phyloP scores from a whole-genome alignment of 2,329 filamentous ascomycete genomes.

The Ustulina deusta region DNA sequence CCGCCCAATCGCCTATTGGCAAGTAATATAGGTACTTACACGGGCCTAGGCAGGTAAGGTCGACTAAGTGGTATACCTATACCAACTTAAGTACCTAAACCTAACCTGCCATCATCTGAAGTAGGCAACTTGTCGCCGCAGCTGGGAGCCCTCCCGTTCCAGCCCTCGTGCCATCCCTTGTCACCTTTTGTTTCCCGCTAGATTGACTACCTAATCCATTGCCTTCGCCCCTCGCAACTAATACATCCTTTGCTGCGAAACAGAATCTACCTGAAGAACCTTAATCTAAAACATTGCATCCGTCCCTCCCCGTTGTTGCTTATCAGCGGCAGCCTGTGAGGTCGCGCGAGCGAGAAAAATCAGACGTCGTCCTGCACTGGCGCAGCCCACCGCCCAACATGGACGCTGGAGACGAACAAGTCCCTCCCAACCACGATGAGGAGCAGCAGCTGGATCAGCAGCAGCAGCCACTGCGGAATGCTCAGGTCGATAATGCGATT shows the following conservation, averaged over 20 bases:
- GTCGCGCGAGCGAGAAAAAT: constrained; percentile 25
- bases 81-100: not conserved
- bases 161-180: constrained; percentile 35
- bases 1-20: constrained; percentile 1
- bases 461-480: constrained; percentile 58
- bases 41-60: not conserved
- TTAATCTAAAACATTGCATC: constrained; percentile 12
- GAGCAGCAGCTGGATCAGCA: constrained; percentile 26
- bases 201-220: constrained; percentile 1
- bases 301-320: constrained; percentile 3
- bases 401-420: constrained; percentile 60
- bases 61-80: too few species aligned
- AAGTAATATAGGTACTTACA: not conserved
- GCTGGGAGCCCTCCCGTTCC: constrained; percentile 28
- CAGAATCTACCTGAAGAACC: constrained; percentile 10
- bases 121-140: constrained; percentile 26
- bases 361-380: constrained; percentile 35
- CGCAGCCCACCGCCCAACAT: constrained; percentile 55
- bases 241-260: constrained; percentile 17
- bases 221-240: not conserved
- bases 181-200: constrained; percentile 18
- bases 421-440: constrained; percentile 53
- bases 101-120: not conserved
- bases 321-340: constrained; percentile 11
- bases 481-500: constrained; percentile 87